A percentile compares a stretch with the other conserved stretches of the same genome.
phyloP scores from a whole-genome alignment of 345 rosid species.

The Linum usitatissimum region DNA sequence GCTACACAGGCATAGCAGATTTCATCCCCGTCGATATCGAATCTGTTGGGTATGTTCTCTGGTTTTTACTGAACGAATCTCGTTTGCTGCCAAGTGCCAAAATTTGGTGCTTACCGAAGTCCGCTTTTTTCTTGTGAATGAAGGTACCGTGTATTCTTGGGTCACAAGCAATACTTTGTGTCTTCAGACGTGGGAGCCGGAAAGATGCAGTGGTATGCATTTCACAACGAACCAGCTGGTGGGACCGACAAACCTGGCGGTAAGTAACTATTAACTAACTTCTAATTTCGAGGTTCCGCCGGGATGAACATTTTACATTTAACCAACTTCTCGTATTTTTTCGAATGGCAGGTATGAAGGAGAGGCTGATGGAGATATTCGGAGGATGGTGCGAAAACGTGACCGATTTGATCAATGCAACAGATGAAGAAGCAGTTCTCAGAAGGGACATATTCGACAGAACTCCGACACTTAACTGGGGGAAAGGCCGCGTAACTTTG shows the following conservation, averaged over 20 bases:
- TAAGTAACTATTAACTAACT: slow-evolving; percentile 13
- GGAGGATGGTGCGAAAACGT: slow-evolving; percentile 93
- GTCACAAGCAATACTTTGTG: slow-evolving; percentile 93
- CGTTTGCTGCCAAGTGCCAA: background rate
- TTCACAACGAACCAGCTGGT: slow-evolving; percentile 71
- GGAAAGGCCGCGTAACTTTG: slow-evolving; percentile 80
- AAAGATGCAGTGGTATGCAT: slow-evolving; percentile 99
- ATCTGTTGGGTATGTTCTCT: slow-evolving; percentile 60
- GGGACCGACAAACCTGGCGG: slow-evolving; percentile 59
- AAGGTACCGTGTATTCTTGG: slow-evolving; percentile 86
- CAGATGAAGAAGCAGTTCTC: slow-evolving; percentile 70
- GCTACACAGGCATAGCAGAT: slow-evolving; percentile 93
- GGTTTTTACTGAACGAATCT: too few species aligned
- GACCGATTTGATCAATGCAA: slow-evolving; percentile 54
- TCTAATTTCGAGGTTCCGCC: too few species aligned
- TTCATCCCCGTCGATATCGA: slow-evolving; percentile 85
- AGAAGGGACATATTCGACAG: slow-evolving; percentile 87
- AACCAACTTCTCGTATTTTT: background rate
- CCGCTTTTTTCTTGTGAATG: slow-evolving; percentile 9
- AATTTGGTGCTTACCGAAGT: slow-evolving; percentile 10
- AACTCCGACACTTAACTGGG: slow-evolving; percentile 64
- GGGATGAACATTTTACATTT: too few species aligned
- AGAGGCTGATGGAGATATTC: slow-evolving; percentile 71
- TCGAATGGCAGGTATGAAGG: slow-evolving; percentile 51
- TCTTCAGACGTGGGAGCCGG: slow-evolving; percentile 96